Percentiles rank a stretch among this genome's conserved stretches.
Conservation (phyloP, 768 basidiomycete genomes). For the Xerocomellus dryophilus region DNA sequence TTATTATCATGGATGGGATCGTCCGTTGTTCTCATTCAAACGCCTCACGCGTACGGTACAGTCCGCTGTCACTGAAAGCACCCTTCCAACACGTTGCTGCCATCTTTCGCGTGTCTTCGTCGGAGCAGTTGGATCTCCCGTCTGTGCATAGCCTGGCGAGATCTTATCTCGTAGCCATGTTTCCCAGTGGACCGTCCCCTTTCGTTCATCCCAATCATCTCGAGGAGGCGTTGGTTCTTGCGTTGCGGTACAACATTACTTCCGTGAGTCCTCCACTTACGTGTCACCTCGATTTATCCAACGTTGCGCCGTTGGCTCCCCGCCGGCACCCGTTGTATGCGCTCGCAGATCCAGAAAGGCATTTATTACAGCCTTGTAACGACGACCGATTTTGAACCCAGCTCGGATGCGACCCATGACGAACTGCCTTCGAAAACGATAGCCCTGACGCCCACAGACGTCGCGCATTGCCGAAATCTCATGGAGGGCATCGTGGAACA, state of each 20-base stretch:
- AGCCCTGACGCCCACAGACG: slow-evolving; percentile 32
- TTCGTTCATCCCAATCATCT: slow-evolving; percentile 43
- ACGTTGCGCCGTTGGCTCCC: not conserved
- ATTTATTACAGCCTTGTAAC: slow-evolving; percentile 65
- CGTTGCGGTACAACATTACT: slow-evolving; percentile 44
- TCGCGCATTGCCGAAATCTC: slow-evolving; percentile 45
- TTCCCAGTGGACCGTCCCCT: slow-evolving; percentile 47
- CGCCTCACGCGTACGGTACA: slow-evolving; percentile 21
- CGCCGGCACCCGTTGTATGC: not conserved
- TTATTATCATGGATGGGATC: not conserved
- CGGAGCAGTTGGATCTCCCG: slow-evolving; percentile 56
- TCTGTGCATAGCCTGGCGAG: slow-evolving; percentile 45
- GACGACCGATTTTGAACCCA: slow-evolving; percentile 51
- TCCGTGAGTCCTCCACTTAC: slow-evolving; percentile 40
- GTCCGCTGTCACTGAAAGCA: slow-evolving; percentile 45
- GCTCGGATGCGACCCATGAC: slow-evolving; percentile 20
- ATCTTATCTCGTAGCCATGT: slow-evolving; percentile 42
- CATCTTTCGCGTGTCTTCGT: slow-evolving; percentile 56
- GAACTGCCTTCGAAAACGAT: not conserved
- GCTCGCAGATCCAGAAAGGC: slow-evolving; percentile 53
- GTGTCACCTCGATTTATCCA: not conserved
- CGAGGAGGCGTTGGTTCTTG: slow-evolving; percentile 53
- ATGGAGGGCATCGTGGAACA: slow-evolving; percentile 57
- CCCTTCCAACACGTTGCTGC: slow-evolving; percentile 49
- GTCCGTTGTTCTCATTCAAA: not conserved